Evolutionary conservation across 2,329 filamentous ascomycete species (phyloP).

Genomic region (Fusarium albidum): DNA sequence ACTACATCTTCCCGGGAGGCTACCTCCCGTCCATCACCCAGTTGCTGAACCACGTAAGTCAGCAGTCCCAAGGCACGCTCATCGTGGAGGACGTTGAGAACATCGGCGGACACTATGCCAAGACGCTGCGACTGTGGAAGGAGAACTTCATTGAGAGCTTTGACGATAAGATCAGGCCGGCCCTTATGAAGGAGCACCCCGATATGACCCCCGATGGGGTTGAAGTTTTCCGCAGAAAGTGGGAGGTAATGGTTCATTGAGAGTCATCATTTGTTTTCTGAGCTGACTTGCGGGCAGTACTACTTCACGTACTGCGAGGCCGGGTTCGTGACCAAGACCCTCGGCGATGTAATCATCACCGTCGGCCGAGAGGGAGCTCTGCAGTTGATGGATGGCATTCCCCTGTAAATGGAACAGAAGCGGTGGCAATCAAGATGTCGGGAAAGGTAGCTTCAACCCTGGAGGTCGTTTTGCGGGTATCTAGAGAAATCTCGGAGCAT

Average conservation of each 20-base stretch:
- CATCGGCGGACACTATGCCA: slow-evolving; percentile 78
- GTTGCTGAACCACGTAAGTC: slow-evolving; percentile 65
- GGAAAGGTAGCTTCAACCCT: neutral
- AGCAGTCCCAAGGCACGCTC: slow-evolving; percentile 67
- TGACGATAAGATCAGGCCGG: slow-evolving; percentile 65
- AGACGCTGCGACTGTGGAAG: slow-evolving; percentile 72
- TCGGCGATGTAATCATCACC: slow-evolving; percentile 78
- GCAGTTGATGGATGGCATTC: slow-evolving; percentile 76
- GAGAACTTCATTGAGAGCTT: slow-evolving; percentile 73
- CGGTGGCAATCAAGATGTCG: neutral
- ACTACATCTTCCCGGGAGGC: slow-evolving; percentile 82
- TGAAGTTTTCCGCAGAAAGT: slow-evolving; percentile 74
- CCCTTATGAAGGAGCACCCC: slow-evolving; percentile 65
- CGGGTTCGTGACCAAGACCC: slow-evolving; percentile 74
- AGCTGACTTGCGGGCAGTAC: slow-evolving; percentile 55
- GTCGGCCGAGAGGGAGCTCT: slow-evolving; percentile 70
- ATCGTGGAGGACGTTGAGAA: slow-evolving; percentile 75
- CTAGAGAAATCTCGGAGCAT: slow-evolving; percentile 12
- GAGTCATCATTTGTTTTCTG: slow-evolving; percentile 5
- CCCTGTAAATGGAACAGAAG: slow-evolving; percentile 54
- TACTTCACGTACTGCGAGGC: slow-evolving; percentile 81
- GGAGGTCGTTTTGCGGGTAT: slow-evolving; percentile 32
- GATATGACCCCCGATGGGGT: slow-evolving; percentile 68
- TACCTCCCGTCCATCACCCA: slow-evolving; percentile 69
- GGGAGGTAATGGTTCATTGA: slow-evolving; percentile 61